phyloP scores from a whole-genome alignment of 306 rosid genomes.

The Prunus padus region DNA sequence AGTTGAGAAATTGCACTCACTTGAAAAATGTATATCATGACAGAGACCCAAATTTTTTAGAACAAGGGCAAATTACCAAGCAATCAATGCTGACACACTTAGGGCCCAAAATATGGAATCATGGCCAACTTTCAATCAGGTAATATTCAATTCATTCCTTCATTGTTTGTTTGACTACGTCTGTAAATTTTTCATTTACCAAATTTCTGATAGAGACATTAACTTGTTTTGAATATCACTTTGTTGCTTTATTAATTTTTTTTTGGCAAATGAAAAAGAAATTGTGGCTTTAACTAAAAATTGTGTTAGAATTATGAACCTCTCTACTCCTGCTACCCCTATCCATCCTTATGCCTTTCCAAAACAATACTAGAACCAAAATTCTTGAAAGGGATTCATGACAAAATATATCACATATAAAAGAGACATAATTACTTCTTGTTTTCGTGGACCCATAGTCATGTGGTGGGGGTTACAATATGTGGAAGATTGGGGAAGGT shows the following conservation, averaged over 20 bases:
- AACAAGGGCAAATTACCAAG: constrained; percentile 73
- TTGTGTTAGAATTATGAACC: not conserved
- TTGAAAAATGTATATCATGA: constrained; percentile 11
- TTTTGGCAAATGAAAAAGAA: no score
- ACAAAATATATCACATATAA: not conserved
- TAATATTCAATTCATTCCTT: constrained; percentile 8
- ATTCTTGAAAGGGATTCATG: no score
- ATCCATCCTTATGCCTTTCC: not conserved
- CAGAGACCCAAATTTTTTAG: constrained; percentile 88
- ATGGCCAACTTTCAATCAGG: constrained; percentile 93
- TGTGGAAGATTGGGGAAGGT: not conserved
- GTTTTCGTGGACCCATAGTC: not conserved
- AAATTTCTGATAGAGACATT: not conserved
- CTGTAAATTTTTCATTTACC: not conserved
- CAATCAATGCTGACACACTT: constrained; percentile 73
- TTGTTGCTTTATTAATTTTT: not conserved
- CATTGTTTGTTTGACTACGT: not conserved
- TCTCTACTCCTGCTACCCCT: not conserved
- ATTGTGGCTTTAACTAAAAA: not conserved
- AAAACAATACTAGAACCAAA: not conserved
- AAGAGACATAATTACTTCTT: not conserved
- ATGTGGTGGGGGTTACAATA: not conserved
- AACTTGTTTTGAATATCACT: not conserved
- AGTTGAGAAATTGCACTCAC: not conserved
- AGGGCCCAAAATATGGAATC: constrained; percentile 97